Evolutionary conservation across 108 stramenopile genomes (phyloP).

Genomic region (Phaeodactylum tricornutum): DNA sequence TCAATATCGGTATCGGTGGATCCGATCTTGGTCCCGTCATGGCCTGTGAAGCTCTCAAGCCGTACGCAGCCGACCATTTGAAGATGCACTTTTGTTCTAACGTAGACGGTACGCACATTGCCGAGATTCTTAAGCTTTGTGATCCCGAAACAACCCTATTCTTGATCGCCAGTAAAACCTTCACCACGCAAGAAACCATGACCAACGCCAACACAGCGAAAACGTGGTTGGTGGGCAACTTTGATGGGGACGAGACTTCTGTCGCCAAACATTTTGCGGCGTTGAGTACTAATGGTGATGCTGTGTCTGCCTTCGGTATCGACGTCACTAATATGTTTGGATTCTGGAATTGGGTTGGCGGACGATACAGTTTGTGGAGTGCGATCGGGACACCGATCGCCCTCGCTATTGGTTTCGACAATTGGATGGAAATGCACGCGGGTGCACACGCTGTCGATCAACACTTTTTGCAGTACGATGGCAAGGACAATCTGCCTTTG

Average conservation of each 20-base stretch:
- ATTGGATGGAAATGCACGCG: slow-evolving; percentile 87
- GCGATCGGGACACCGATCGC: slow-evolving; percentile 88
- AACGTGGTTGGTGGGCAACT: slow-evolving; percentile 74
- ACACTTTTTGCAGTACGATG: slow-evolving; percentile 89
- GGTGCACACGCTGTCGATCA: slow-evolving; percentile 97
- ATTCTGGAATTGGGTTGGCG: slow-evolving; percentile 99
- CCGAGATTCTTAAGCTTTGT: slow-evolving; percentile 76
- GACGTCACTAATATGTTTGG: slow-evolving; percentile 94
- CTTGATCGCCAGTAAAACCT: slow-evolving; percentile 92
- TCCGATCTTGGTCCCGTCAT: slow-evolving; percentile 95
- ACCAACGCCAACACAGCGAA: slow-evolving; percentile 93
- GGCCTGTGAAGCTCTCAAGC: slow-evolving; percentile 90
- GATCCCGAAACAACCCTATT: slow-evolving; percentile 86
- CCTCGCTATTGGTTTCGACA: slow-evolving; percentile 83
- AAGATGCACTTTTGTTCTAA: slow-evolving; percentile 93
- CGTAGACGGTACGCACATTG: slow-evolving; percentile 93
- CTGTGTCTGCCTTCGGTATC: slow-evolving; percentile 83
- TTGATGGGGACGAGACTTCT: slow-evolving; percentile 51
- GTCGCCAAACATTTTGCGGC: slow-evolving; percentile 94
- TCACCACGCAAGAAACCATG: slow-evolving; percentile 99
- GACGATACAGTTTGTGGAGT: slow-evolving; percentile 86
- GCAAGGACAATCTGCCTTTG: slow-evolving; percentile 90
- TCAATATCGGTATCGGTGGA: slow-evolving; percentile 96
- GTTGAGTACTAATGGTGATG: slow-evolving; percentile 49
- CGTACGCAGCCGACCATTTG: slow-evolving; percentile 76